Base-by-base conservation (phyloP, 2,329 filamentous ascomycete genomes). In the Alternaria incomplexa region DNA sequence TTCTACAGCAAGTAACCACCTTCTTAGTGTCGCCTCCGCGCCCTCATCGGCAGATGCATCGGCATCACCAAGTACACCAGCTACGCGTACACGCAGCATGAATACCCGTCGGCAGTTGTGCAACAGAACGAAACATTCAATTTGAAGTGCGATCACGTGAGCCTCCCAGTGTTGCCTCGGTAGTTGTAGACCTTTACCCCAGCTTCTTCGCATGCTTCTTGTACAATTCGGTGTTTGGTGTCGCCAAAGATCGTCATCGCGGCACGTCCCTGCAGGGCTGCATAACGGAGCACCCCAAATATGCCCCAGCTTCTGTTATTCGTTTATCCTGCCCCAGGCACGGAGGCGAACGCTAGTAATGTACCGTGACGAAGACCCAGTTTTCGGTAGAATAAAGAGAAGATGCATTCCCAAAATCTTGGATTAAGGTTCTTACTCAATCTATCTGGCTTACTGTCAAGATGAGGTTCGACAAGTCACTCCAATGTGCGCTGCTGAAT, bases 381-480 rank as follows among this genome's bases (percentile, higher is more conserved):
- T 40, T 45, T 51, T 50, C 10, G 9, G 15, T 17, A 40, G 17
- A 25, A 47, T 59, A 59, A 59, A 59, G 43, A 36, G 50, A 47
- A 32, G 28, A 26, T 9, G 48, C 26, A 47, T 17, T 11, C 22
- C 57, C 50, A 20, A 6, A 40, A 13, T 40, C 12, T 55, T 12
- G 36, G 36, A 1, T 17, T 20, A 32, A 59, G 56, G 25, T 40
- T 44, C 25, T 22, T 43, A 46, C 28, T 46, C 36, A 56, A 28
- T 30, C 9, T 9, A 40, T 40, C 36, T 40, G 36, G 36, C 36
- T 40, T 40, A 25, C 25, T 43, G 22, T 55, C 59, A 68, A 62
- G 44, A 73, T 72, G 71, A 73, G 62, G 58, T 58, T 70, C 55
- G 50, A 68, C 44, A 62, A 67, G 40, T 17, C 56, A 2, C 32